A percentile compares a stretch with the other conserved stretches of the same genome.
These are phyloP conservation scores for Lachancea quebecensis DNA, from an alignment of 805 yeast species.

Conservation along the genomic window DNA sequence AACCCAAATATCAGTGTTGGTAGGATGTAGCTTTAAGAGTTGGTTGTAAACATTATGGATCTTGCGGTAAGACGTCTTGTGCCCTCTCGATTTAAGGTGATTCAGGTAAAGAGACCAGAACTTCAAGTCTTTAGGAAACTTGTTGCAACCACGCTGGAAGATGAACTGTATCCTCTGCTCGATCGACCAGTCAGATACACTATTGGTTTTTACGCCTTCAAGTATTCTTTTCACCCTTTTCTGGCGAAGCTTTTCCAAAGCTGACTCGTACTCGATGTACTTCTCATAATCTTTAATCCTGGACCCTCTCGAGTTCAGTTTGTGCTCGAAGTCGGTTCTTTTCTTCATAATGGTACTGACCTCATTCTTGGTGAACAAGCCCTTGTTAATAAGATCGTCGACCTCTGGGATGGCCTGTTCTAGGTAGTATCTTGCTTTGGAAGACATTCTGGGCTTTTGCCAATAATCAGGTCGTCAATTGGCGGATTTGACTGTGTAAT, in stretches of 20 bases:
- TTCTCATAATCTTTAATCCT: conserved; percentile 67
- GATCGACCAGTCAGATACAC: conserved; percentile 83
- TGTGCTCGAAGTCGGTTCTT: conserved; percentile 92
- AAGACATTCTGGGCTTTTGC: conserved; percentile 34
- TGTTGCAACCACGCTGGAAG: conserved; percentile 72
- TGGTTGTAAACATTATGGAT: conserved; percentile 71
- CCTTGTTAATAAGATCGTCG: conserved; percentile 76
- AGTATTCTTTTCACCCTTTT: conserved; percentile 62
- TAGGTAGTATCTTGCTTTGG: conserved; percentile 48
- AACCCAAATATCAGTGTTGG: conserved; percentile 85
- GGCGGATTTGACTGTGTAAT: no score
- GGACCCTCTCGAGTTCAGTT: conserved; percentile 78
- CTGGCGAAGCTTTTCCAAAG: conserved; percentile 68
- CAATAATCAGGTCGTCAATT: background rate
- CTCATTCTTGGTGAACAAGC: conserved; percentile 76
- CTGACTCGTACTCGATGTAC: conserved; percentile 74
- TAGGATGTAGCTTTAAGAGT: conserved; percentile 82
- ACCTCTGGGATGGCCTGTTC: conserved; percentile 84
- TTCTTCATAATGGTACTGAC: conserved; percentile 80
- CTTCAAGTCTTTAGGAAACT: conserved; percentile 68
- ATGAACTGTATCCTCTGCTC: conserved; percentile 73
- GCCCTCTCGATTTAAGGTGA: conserved; percentile 49
- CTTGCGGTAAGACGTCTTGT: conserved; percentile 57
- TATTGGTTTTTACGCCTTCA: conserved; percentile 49
- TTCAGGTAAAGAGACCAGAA: conserved; percentile 75